phyloP scores from a whole-genome alignment of 2,329 filamentous ascomycete genomes.

The Stenocarpella maydis region DNA sequence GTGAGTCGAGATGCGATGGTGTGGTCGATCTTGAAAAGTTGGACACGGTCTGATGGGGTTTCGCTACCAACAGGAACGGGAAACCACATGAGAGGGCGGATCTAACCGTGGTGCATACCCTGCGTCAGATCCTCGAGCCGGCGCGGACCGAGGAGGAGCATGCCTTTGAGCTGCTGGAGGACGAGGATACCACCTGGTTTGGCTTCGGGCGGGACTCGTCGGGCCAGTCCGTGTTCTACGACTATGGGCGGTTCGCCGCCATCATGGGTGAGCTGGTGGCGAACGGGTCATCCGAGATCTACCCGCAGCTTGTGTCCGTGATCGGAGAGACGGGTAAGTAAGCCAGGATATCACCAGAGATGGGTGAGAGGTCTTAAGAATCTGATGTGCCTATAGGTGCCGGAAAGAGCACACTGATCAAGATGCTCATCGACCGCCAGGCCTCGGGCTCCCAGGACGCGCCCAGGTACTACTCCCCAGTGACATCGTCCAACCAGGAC shows the following conservation, averaged over 20 bases:
- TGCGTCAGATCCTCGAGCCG: constrained; percentile 14
- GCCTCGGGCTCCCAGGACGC: background rate
- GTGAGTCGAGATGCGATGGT: background rate
- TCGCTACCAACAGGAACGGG: background rate
- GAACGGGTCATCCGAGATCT: background rate
- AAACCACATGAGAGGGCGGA: constrained; percentile 3
- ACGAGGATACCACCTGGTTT: constrained; percentile 18
- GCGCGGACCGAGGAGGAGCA: constrained; percentile 8
- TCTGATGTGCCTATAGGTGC: background rate
- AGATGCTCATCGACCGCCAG: constrained; percentile 15
- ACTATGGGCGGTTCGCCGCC: constrained; percentile 4
- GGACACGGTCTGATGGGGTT: too few species aligned
- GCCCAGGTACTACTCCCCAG: constrained; percentile 10
- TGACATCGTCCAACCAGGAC: constrained; percentile 12
- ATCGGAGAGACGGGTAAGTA: constrained; percentile 5
- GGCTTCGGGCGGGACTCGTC: constrained; percentile 13
- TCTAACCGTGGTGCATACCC: background rate
- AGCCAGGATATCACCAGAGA: too few species aligned
- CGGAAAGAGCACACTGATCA: constrained; percentile 3
- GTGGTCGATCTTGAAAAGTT: background rate
- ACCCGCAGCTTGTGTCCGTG: constrained; percentile 14
- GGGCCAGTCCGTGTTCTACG: constrained; percentile 18
- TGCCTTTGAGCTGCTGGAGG: constrained; percentile 11
- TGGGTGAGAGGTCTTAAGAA: rapidly evolving
- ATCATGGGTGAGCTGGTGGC: constrained; percentile 18